Base-by-base conservation (phyloP, 2,329 filamentous ascomycete genomes). In the Grosmannia huntii region DNA sequence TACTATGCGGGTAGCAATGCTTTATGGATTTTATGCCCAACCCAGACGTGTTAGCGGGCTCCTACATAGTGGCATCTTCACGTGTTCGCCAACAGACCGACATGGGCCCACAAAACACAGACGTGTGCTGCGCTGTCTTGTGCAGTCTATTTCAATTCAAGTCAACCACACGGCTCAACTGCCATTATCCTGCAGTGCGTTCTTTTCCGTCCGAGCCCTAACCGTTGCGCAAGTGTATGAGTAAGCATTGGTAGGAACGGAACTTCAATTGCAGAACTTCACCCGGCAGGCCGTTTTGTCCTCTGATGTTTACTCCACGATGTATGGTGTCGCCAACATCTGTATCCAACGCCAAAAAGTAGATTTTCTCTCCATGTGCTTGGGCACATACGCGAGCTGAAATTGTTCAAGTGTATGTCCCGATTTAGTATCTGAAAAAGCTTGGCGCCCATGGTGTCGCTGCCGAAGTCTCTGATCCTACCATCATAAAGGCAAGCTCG, bases 401-500 rank as follows among this genome's bases (percentile, higher is more conserved):
- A 36, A 10, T 36, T 36, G 33, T 10, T 11, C 12, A 10, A 38
- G 5, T 14, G 36, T 38, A 38, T 5, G 36, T 16, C 14, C 36
- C 36, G 12, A 14, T 33, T 48, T 36, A 58, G 33, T 61, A 62
- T 38, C 60, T 63, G 51, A 66, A 69, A 14, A 68, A 63, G 27
- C 31, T 64, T 2, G 62, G 59, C 14, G 63, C 60, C 56, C 66
- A 65, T 0, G 65, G 61, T 62, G 66, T 66, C 9, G 31, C 55
- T 5, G 55, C 36, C 16, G 50, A 44, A 5, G 66, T 62, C 4
- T 62, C 65, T 1, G 69, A 65, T 2, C 74, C 75, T 46, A 74
- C 68, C 27, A 76, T 70, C 57, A 74, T 74, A 53, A 70, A 71
- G 60, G 74, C 73, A 56, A 79, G 63, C 64, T 78, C 76, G 10